These are phyloP conservation scores for Deinandra increscens DNA, from an alignment of 129 eudicot species.

Conservation along the genomic window DNA sequence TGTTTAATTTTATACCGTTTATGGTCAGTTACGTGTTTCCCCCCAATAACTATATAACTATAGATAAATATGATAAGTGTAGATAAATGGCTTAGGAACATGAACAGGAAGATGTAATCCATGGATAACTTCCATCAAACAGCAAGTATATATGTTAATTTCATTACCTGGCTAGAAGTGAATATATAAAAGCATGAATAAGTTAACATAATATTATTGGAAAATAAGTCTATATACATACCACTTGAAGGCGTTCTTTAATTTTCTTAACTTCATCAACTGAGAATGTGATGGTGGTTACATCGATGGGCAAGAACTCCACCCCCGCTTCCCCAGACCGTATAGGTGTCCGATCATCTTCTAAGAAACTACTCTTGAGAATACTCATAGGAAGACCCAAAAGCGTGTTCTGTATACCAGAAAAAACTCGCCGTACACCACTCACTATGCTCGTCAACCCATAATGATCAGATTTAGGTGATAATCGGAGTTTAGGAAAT, in stretches of 20 bases:
- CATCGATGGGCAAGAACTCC: slow-evolving; percentile 28
- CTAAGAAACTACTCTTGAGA: slow-evolving; percentile 27
- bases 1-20: too few relatives aligned
- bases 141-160: too few relatives aligned
- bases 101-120: too few relatives aligned
- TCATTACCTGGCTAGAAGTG: too few relatives aligned
- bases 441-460: slow-evolving; percentile 1
- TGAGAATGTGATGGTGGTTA: slow-evolving; percentile 36
- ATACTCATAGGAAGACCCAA: slow-evolving; percentile 36
- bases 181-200: too few relatives aligned
- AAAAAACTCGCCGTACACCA: slow-evolving; percentile 22
- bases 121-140: too few relatives aligned
- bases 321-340: slow-evolving; percentile 29
- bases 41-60: too few relatives aligned
- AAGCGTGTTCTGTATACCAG: slow-evolving; percentile 21
- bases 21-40: too few relatives aligned
- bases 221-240: slow-evolving; percentile 17
- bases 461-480: background rate
- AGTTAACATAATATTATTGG: background rate
- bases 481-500: slow-evolving; percentile 31
- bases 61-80: too few relatives aligned
- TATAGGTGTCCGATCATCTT: slow-evolving; percentile 38
- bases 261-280: slow-evolving; percentile 40
- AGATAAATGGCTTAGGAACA: too few relatives aligned
- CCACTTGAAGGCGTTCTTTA: slow-evolving; percentile 36